Evolutionary conservation across 1,284 basidiomycete species (phyloP), one percentile per base, ranked within the genome.

Genomic region (Leccinum laetum): DNA sequence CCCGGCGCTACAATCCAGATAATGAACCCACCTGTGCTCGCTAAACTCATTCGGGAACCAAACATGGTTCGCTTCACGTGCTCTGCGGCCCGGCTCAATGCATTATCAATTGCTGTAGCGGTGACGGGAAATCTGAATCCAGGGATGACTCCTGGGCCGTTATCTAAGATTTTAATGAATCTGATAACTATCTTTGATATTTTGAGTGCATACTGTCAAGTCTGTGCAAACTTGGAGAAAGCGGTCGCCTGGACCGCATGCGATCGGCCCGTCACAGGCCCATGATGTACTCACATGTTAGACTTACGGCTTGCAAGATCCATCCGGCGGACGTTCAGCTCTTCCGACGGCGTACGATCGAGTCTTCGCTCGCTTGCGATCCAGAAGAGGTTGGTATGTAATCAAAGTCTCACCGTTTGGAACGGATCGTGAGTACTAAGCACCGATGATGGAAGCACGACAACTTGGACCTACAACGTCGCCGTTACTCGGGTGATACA

Each of bases 1-100:
- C 35, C 53, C 53, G 41, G 61, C 37, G 37, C 58, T 29, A 58
- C 4, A 44, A 29, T 18, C 5, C 41, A 44, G n/a, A 52, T 6
- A 49, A 49, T 52, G 13, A 13, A 13, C 64, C 69, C 61, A 63
- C 69, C 69, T 65, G 67, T 71, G 44, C 14, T 44, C 58, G 63
- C 49, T 37, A 32, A 44, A 21, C 39, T 21, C 44, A 7, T 10
- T 55, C 14, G 4, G 8, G 58, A 39, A 14, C 39, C 64, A 18
- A 55, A 52, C 41, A 62, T 9, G 32, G 39, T 26, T 16, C n/a
- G 1, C 18, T 21, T 49, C 29, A 39, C 5, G 21, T 24, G 18
- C 46, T 56, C 3, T 39, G 37, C 37, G 24, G 32, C 21, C 41
- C 16, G 32, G 59, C 4, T 26, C 39, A 4, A 21, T 21, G 21